Base-by-base conservation (phyloP, 2,329 filamentous ascomycete genomes). In the Dryadomyces quercivorus region DNA sequence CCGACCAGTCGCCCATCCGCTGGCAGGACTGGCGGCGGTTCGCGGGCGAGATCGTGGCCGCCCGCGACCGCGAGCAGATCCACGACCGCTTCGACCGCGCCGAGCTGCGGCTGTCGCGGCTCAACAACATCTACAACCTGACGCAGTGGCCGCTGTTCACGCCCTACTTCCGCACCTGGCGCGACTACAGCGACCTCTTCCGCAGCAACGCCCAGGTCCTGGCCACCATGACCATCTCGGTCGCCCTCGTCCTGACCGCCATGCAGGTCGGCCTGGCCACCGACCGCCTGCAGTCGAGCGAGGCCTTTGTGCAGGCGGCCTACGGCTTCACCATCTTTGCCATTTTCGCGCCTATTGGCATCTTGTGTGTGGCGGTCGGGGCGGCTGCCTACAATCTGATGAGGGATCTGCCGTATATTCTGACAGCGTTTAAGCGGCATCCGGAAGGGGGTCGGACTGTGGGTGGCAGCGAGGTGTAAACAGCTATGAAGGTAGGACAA, bases 221-320 rank as follows among this genome's bases (percentile, higher is more conserved):
- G 16, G 59, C 67, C 3, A 56, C 65, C 5, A 56, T 65, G 12
- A 64, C 69, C 40, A 65, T 66, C 4, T 74, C 69, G 57, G 55
- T 73, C 26, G 66, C 65, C 12, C 55, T 74, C n/a, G 61, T 72
- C 10, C 61, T 75, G 49, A 69, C 69, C 1, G 70, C 70, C 0
- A 72, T 74, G 69, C 71, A 74, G 60, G 68, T 72, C 18, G 68
- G 67, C 1, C 60, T 72, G 13, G 64, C 67, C 0, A 72, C 66
- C 0, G 55, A 65, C 1, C 50, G 52, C 53, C 61, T 70, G 2
- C 18, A 34, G 1, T 48, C 60, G 0, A 66, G 64, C 54, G 15
- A 51, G 0, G 50, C 55, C 5, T 75, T 74, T 57, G 62, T 69
- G 54, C 51, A 50, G 15, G 70, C 64, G 3, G 67, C 66, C 7